These are phyloP conservation scores for Debaryomyces robertsiae DNA, from an alignment of 1,139 yeast genomes.

Conservation along the genomic window DNA sequence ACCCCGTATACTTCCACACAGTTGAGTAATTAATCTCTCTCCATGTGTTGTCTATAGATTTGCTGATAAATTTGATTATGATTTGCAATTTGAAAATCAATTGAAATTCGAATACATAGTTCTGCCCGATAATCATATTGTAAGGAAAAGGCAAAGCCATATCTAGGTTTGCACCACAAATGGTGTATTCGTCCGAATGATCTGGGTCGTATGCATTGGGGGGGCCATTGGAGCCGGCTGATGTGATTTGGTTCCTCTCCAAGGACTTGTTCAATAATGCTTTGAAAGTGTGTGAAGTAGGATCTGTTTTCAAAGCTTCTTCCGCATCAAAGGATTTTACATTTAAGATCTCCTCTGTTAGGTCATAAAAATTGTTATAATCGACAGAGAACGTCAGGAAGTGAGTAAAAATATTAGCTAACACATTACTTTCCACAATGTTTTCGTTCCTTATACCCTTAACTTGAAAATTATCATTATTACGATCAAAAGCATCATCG, in stretches of 20 bases:
- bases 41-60: conserved; percentile 70
- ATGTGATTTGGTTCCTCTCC: conserved; percentile 24
- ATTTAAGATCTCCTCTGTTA: conserved; percentile 64
- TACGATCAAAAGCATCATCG: conserved; percentile 21
- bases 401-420: conserved; percentile 11
- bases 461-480: conserved; percentile 7
- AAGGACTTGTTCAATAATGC: conserved; percentile 42
- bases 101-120: conserved; percentile 78
- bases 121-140: conserved; percentile 70
- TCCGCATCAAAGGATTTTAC: conserved; percentile 68
- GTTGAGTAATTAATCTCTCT: conserved; percentile 64
- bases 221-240: conserved; percentile 18
- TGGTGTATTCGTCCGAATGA: conserved; percentile 41
- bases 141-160: conserved; percentile 82
- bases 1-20: conserved; percentile 62
- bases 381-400: conserved; percentile 31
- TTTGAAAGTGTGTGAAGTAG: conserved; percentile 38
- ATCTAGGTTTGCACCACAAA: conserved; percentile 59
- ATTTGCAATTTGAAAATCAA: conserved; percentile 73
- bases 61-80: conserved; percentile 62
- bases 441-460: conserved; percentile 6
- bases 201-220: conserved; percentile 41
- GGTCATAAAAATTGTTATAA: conserved; percentile 51
- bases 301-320: conserved; percentile 43
- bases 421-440: conserved; percentile 2